A percentile compares a stretch with the other conserved stretches of the same genome.
These are phyloP conservation scores for Acanthamoeba royreba DNA, from an alignment of 208 protist species.

Conservation along the genomic window DNA sequence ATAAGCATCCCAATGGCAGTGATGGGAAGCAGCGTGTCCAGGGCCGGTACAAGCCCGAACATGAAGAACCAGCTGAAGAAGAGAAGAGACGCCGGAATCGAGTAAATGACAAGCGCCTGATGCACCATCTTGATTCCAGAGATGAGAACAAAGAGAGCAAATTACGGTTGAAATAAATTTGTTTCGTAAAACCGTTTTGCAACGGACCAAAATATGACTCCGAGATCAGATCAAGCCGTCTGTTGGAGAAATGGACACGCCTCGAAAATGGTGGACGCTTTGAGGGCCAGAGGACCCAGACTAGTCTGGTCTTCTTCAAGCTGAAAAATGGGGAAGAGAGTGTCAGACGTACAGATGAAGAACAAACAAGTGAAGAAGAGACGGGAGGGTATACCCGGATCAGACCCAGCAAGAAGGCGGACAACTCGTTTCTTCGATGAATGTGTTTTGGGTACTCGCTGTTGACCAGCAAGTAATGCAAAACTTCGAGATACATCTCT, in stretches of 20 bases:
- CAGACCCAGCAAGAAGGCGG: neutral
- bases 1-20: conserved; percentile 31
- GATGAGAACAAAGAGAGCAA: too few species aligned
- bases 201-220: too few species aligned
- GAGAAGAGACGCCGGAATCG: neutral
- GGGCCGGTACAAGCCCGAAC: neutral
- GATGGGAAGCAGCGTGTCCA: conserved; percentile 15
- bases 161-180: too few species aligned
- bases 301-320: neutral
- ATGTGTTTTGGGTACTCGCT: neutral
- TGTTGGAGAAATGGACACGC: neutral
- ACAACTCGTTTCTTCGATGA: neutral
- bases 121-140: conserved; percentile 17
- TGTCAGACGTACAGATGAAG: neutral
- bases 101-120: conserved; percentile 3
- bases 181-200: too few species aligned
- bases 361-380: too few species aligned
- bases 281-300: neutral
- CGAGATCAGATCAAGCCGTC: neutral
- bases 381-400: neutral
- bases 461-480: neutral
- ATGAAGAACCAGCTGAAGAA: neutral
- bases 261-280: neutral
- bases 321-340: neutral
- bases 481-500: neutral